These are phyloP conservation scores for Chaetomiaceae sp. DNA, from an alignment of 2,329 filamentous ascomycete species.

Conservation along the genomic window DNA sequence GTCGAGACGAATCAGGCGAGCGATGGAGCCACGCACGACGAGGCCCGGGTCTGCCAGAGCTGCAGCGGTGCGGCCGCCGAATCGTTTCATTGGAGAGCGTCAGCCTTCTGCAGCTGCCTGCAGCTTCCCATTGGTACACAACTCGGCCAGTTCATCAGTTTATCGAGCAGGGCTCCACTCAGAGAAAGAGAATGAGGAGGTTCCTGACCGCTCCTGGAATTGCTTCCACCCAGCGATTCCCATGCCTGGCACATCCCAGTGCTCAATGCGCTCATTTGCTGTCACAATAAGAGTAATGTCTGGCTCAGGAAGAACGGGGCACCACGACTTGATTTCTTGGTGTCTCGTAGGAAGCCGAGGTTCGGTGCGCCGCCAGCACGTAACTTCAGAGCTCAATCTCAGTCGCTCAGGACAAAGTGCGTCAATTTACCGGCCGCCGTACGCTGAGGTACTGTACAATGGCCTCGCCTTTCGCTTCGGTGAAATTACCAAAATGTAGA, in stretches of 20 bases:
- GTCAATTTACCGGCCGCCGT: no score
- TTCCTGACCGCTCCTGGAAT: conserved; percentile 1
- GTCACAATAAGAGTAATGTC: neutral
- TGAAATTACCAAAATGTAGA: no score
- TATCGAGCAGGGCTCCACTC: conserved; percentile 4
- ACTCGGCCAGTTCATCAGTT: conserved; percentile 15
- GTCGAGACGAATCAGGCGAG: conserved; percentile 17
- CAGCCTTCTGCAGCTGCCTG: conserved; percentile 27
- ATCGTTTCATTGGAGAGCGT: conserved; percentile 23
- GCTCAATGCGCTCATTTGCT: neutral
- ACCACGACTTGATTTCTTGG: no score
- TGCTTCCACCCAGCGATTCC: neutral
- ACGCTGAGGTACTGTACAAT: no score
- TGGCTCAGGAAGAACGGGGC: no score
- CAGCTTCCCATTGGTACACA: conserved; percentile 25
- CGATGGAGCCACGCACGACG: conserved; percentile 18
- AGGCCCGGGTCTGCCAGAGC: conserved; percentile 19
- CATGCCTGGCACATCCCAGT: neutral
- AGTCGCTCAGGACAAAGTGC: no score
- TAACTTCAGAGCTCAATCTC: no score
- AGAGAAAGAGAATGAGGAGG: neutral
- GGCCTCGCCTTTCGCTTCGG: no score
- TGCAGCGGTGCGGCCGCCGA: conserved; percentile 15
- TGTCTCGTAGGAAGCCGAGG: no score
- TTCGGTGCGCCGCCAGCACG: no score